Percentiles rank a stretch among this genome's conserved stretches.
Evolutionary conservation across 805 yeast genomes (phyloP).

Genomic region (Nakazawaea populi): DNA sequence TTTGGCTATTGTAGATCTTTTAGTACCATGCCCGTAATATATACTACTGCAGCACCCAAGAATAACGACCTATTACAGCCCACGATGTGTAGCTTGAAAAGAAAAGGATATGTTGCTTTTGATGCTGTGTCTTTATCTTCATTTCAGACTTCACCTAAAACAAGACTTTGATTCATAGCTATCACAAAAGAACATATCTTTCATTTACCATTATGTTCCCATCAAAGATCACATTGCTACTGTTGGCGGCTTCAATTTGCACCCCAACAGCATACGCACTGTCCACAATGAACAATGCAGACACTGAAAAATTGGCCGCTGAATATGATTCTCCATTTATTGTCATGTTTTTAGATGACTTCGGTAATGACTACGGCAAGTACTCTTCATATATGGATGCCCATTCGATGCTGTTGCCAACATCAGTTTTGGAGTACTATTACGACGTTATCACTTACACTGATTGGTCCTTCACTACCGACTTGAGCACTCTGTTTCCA

Average conservation of each 20-base stretch:
- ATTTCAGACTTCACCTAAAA: no score
- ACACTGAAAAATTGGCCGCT: conserved; percentile 26
- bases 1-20: no score
- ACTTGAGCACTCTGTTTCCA: conserved; percentile 24
- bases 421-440: conserved; percentile 23
- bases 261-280: neutral
- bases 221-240: no score
- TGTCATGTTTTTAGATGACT: conserved; percentile 25
- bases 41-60: no score
- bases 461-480: conserved; percentile 16
- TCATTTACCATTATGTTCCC: no score
- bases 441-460: conserved; percentile 14
- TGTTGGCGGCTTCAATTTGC: neutral
- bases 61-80: no score
- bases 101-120: no score
- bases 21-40: no score
- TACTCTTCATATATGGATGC: conserved; percentile 30
- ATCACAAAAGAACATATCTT: no score
- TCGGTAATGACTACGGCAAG: conserved; percentile 17
- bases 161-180: no score
- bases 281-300: conserved; percentile 18
- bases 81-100: no score
- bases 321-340: conserved; percentile 24
- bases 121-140: no score
- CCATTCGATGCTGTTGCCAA: conserved; percentile 22